phyloP scores from a whole-genome alignment of 495 filamentous ascomycete genomes.

The Amorphotheca resinae region DNA sequence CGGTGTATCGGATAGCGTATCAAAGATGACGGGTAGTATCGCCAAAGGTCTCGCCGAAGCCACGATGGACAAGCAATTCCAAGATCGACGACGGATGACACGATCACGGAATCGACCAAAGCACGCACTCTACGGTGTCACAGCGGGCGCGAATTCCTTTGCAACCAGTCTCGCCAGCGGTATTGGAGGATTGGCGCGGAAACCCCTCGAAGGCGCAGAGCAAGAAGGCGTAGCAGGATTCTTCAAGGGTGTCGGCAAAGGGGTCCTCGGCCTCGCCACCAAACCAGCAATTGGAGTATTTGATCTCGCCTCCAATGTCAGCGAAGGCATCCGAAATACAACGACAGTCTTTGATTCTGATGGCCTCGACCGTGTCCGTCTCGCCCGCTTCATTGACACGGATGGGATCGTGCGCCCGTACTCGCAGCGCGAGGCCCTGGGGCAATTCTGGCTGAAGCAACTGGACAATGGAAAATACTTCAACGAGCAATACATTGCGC shows the following conservation, averaged over 20 bases:
- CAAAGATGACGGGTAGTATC: conserved; percentile 92
- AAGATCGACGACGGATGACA: conserved; percentile 88
- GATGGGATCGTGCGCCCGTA: conserved; percentile 94
- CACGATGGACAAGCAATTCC: conserved; percentile 96
- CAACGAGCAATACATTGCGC: conserved; percentile 92
- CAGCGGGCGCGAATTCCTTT: conserved; percentile 88
- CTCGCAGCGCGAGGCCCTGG: conserved; percentile 87
- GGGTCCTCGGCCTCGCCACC: conserved; percentile 79
- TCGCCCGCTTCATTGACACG: conserved; percentile 79
- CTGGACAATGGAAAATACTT: conserved; percentile 95
- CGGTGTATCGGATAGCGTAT: conserved; percentile 89
- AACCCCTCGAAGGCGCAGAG: conserved; percentile 91
- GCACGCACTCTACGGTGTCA: conserved; percentile 92
- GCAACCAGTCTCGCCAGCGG: conserved; percentile 84
- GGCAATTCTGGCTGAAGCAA: conserved; percentile 98
- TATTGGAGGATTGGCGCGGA: conserved; percentile 81
- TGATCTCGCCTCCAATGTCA: conserved; percentile 90
- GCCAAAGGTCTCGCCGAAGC: conserved; percentile 90
- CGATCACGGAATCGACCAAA: conserved; percentile 88
- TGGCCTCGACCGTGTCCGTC: conserved; percentile 83
- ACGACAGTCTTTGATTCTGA: conserved; percentile 95
- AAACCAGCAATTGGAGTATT: conserved; percentile 96
- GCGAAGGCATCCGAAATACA: conserved; percentile 94
- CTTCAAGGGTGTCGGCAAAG: conserved; percentile 95
- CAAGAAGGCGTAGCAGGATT: conserved; percentile 89